A percentile compares a stretch with the other conserved stretches of the same genome.
phyloP scores from a whole-genome alignment of 192 early-diverging fungal genomes.

The Geranomyces michiganensis region DNA sequence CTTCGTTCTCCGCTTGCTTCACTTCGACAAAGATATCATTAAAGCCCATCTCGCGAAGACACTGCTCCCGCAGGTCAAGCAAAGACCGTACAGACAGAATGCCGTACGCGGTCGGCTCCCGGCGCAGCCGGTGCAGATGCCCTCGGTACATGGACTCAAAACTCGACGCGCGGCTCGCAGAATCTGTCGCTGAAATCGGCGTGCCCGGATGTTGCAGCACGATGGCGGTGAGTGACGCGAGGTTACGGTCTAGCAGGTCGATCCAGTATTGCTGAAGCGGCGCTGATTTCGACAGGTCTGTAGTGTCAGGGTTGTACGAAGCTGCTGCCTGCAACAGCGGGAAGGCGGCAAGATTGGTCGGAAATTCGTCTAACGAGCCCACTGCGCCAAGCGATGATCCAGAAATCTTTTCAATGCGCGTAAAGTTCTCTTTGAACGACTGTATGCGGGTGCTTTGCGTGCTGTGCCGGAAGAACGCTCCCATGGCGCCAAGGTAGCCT shows the following conservation, averaged over 20 bases:
- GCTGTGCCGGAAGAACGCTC: constrained; percentile 72
- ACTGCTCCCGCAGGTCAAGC: constrained; percentile 78
- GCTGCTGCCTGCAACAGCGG: constrained; percentile 59
- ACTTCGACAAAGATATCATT: constrained; percentile 73
- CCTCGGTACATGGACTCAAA: constrained; percentile 71
- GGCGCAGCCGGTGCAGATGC: constrained; percentile 65
- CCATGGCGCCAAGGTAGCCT: constrained; percentile 93
- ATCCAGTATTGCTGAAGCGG: constrained; percentile 75
- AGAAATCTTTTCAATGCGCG: constrained; percentile 60
- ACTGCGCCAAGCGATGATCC: constrained; percentile 58
- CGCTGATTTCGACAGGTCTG: constrained; percentile 56
- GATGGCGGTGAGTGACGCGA: constrained; percentile 65
- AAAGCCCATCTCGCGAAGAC: constrained; percentile 79
- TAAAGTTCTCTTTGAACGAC: constrained; percentile 89
- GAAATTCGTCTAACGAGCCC: constrained; percentile 68
- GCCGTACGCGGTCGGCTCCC: constrained; percentile 75
- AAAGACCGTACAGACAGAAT: constrained; percentile 69
- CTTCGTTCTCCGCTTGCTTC: constrained; percentile 68
- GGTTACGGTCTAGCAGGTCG: constrained; percentile 67
- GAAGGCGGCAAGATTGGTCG: constrained; percentile 55
- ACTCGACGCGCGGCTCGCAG: constrained; percentile 32
- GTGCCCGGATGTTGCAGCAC: constrained; percentile 49
- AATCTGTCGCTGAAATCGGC: constrained; percentile 7
- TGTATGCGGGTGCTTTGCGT: constrained; percentile 28
- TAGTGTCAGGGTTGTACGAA: constrained; percentile 72